Conservation (phyloP, 2,329 filamentous ascomycete genomes). For the Fusarium concolor region DNA sequence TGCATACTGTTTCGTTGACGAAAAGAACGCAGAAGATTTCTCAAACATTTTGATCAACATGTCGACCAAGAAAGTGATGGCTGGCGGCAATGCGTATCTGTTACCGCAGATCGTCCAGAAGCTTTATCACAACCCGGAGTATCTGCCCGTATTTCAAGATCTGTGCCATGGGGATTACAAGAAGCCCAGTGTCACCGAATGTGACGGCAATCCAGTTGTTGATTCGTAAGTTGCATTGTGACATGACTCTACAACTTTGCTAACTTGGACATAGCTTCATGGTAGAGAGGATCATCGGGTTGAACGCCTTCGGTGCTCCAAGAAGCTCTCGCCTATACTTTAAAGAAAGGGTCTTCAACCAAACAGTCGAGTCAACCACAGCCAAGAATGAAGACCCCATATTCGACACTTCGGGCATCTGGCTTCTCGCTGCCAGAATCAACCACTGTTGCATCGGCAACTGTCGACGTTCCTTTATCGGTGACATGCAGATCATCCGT, state of each 20-base stretch:
- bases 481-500: slow-evolving; percentile 64
- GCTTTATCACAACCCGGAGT: slow-evolving; percentile 54
- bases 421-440: slow-evolving; percentile 60
- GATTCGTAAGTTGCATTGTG: slow-evolving; percentile 55
- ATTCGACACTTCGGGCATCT: slow-evolving; percentile 55
- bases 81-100: slow-evolving; percentile 57
- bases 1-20: slow-evolving; percentile 51
- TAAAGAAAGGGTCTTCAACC: background rate
- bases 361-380: background rate
- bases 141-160: slow-evolving; percentile 30
- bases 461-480: slow-evolving; percentile 61
- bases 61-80: slow-evolving; percentile 45
- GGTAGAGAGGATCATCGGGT: slow-evolving; percentile 54
- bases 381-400: background rate
- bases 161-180: slow-evolving; percentile 57
- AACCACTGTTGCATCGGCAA: slow-evolving; percentile 66
- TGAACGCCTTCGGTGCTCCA: slow-evolving; percentile 58
- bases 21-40: background rate
- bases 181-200: slow-evolving; percentile 15
- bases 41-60: slow-evolving; percentile 51
- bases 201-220: slow-evolving; percentile 55
- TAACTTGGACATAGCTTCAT: slow-evolving; percentile 54
- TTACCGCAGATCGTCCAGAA: slow-evolving; percentile 58
- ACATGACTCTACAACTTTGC: background rate
- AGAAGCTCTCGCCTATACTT: slow-evolving; percentile 36